Base-by-base conservation (phyloP, 2,329 filamentous ascomycete species). In the Myriosclerotinia duriaeana region DNA sequence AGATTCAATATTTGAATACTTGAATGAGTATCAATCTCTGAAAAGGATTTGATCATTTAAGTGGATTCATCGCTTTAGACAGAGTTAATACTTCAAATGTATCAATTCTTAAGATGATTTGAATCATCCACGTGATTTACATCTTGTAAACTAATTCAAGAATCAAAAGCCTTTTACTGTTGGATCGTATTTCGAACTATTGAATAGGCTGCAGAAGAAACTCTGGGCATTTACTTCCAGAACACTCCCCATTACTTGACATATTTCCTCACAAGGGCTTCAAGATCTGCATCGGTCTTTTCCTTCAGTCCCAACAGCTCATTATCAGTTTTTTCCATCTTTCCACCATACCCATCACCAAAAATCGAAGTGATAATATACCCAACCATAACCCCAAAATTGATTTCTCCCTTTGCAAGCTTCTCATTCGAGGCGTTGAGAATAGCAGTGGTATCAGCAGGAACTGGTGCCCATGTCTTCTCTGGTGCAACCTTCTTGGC, bases 221-320 rank as follows among this genome's bases (percentile, higher is more conserved):
- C 3, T 34, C 6, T 53, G 17, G 0, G 2, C 8, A 14, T 3
- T 5, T 7, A 11, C 8, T 48, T 46, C 5, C 20, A 38, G 8
- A 20, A 26, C 12, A 48, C 26, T 22, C 7, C 6, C 2, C 40
- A n/a, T 48, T 6, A 38, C 30, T 38, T 60, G 20, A 50, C 15
- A 1, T 15, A 20, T n/a, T 61, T 53, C 66, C 67, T 73, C 20
- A 76, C 65, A 36, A 75, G 66, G 6, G 75, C 77, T 68, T 78
- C 74, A 5, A 84, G 59, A 34, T 80, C 78, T 11, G 74, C 77
- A 11, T 82, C 78, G 0, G 75, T 79, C 65, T 79, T 72, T 5
- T 36, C 50, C 6, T 75, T 72, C 22, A 85, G 46, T 0, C 82
- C 82, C 0, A 85, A 67, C 15, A 84, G 71, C 52, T 73, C 71